Percentiles rank a stretch among this genome's conserved stretches.
phyloP scores from a whole-genome alignment of 331 rosid genomes.

The Erythrophleum ivorense region DNA sequence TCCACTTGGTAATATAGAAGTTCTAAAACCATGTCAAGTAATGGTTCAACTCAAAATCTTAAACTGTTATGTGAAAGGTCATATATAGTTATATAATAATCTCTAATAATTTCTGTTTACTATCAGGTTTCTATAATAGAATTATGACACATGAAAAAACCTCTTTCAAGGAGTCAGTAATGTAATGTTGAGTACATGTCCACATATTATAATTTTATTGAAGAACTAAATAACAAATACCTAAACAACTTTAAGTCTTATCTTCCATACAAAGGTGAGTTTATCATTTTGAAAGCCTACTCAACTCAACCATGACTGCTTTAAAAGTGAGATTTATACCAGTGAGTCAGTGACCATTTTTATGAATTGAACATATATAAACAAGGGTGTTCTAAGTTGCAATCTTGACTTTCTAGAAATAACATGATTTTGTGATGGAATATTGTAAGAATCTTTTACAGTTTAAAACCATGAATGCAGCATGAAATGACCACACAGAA shows the following conservation, averaged over 20 bases:
- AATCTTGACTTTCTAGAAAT: conserved; percentile 21
- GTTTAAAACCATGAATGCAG: not conserved
- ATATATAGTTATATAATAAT: not conserved
- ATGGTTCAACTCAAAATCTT: not conserved
- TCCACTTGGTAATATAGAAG: no score
- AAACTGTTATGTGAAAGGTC: not conserved
- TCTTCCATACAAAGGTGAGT: not conserved
- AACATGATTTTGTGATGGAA: conserved; percentile 4
- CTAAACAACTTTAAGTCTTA: not conserved
- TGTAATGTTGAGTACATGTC: no score
- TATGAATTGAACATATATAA: not conserved
- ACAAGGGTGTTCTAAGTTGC: not conserved
- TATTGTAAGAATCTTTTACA: not conserved
- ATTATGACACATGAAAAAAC: no score
- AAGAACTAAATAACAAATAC: not conserved
- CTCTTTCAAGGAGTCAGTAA: no score
- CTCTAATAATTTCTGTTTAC: no score
- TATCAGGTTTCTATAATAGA: no score
- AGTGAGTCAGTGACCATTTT: not conserved
- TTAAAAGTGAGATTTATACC: not conserved
- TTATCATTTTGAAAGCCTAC: not conserved
- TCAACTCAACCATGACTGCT: not conserved
- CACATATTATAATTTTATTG: not conserved
- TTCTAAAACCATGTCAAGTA: not conserved
- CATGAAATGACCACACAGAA: not conserved